phyloP scores from a whole-genome alignment of 1,139 yeast genomes.

The Kodamaea suecica region DNA sequence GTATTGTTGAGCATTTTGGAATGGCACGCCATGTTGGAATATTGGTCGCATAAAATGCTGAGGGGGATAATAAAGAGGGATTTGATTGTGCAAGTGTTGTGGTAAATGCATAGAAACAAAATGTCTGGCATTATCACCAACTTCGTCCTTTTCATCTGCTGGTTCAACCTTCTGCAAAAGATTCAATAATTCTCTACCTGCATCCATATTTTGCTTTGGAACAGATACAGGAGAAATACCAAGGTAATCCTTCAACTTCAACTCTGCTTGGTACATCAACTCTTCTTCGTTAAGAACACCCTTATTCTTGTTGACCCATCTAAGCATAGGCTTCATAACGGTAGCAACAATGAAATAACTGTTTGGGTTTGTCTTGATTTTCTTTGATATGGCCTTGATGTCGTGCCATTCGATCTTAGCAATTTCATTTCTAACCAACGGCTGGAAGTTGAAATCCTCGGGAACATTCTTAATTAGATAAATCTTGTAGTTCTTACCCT shows the following conservation, averaged over 20 bases:
- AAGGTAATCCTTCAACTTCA: conserved; percentile 58
- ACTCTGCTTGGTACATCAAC: conserved; percentile 55
- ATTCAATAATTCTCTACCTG: conserved; percentile 72
- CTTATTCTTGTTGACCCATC: conserved; percentile 55
- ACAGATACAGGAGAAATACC: conserved; percentile 40
- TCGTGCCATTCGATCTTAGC: conserved; percentile 50
- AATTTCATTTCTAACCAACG: conserved; percentile 86
- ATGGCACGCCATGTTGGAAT: conserved; percentile 11
- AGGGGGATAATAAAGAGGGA: conserved; percentile 23
- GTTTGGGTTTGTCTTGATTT: conserved; percentile 40
- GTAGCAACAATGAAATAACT: conserved; percentile 57
- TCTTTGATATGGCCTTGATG: conserved; percentile 33
- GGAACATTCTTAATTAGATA: conserved; percentile 79
- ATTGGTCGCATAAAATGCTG: conserved; percentile 5
- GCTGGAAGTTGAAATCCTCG: conserved; percentile 68
- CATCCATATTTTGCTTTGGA: conserved; percentile 44
- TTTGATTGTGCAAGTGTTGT: conserved; percentile 29
- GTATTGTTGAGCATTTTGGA: conserved; percentile 26
- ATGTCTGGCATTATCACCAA: conserved; percentile 6
- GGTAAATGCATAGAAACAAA: conserved; percentile 26
- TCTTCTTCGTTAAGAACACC: conserved; percentile 55
- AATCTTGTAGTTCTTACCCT: conserved; percentile 83
- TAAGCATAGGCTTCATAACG: conserved; percentile 56
- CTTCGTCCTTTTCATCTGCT: not conserved
- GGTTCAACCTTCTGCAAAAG: conserved; percentile 50